Percentiles rank a stretch among this genome's conserved stretches.
Evolutionary conservation across 805 yeast genomes (phyloP).

Genomic region (Zygoascus flipseniorum): DNA sequence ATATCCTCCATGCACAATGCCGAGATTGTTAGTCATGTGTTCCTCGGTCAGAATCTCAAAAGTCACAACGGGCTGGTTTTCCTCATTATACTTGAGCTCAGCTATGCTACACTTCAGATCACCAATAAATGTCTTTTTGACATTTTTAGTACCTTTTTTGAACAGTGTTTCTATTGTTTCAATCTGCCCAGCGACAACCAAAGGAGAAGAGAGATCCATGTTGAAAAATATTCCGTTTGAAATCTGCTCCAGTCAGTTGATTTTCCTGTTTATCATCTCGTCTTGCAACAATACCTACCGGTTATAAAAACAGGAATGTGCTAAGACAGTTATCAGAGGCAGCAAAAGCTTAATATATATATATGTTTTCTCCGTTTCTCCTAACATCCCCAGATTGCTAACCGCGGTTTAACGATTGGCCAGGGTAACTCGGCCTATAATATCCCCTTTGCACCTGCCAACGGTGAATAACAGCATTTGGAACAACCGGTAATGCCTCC

Average conservation of each 20-base stretch:
- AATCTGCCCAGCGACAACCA: background rate
- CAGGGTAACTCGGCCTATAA: too few relatives aligned
- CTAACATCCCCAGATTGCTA: too few relatives aligned
- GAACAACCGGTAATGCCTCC: too few relatives aligned
- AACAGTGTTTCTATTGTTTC: background rate
- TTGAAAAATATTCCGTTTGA: background rate
- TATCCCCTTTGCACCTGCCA: too few relatives aligned
- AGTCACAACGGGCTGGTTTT: slow-evolving; percentile 12
- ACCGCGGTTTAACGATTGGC: too few relatives aligned
- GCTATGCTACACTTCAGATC: background rate
- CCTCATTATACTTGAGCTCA: slow-evolving; percentile 2
- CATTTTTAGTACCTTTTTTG: background rate
- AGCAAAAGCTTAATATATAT: too few relatives aligned
- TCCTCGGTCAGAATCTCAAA: slow-evolving; percentile 17
- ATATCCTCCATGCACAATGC: slow-evolving; percentile 28
- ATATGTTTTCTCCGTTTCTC: too few relatives aligned
- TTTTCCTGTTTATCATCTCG: too few relatives aligned
- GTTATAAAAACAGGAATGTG: too few relatives aligned
- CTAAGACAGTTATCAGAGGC: too few relatives aligned
- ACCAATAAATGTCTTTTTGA: background rate
- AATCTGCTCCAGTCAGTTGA: background rate
- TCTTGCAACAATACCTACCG: too few relatives aligned
- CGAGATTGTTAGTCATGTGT: slow-evolving; percentile 17
- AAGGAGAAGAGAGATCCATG: background rate
- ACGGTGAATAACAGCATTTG: too few relatives aligned